A percentile compares a stretch with the other conserved stretches of the same genome.
Evolutionary conservation across 306 rosid genomes (phyloP).

Genomic region (Dalbergia cultrata): DNA sequence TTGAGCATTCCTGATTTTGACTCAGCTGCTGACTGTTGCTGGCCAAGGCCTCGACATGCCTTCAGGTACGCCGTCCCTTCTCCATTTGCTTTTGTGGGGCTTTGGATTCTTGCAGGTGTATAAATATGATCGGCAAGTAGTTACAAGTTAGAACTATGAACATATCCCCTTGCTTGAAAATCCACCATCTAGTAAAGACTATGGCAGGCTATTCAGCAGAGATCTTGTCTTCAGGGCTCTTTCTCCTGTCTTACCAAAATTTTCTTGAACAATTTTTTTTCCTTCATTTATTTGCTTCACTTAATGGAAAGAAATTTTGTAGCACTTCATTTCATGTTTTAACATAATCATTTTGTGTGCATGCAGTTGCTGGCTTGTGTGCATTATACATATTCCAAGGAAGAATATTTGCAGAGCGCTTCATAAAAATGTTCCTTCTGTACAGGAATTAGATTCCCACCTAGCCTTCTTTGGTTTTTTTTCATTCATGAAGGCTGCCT

Average conservation of each 20-base stretch:
- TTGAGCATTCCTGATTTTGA: constrained; percentile 46
- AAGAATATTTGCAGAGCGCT: constrained; percentile 59
- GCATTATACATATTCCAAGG: constrained; percentile 44
- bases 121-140: neutral
- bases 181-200: neutral
- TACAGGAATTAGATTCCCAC: constrained; percentile 71
- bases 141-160: constrained; percentile 4
- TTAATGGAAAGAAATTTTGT: neutral
- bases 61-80: constrained; percentile 59
- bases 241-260: neutral
- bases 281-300: constrained; percentile 6
- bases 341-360: constrained; percentile 31
- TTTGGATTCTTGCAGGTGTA: neutral
- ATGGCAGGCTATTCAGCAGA: neutral
- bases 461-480: constrained; percentile 61
- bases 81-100: constrained; percentile 21
- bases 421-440: constrained; percentile 63
- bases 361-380: constrained; percentile 60
- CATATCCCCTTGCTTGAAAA: neutral
- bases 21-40: constrained; percentile 52
- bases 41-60: constrained; percentile 49
- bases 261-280: neutral
- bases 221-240: neutral
- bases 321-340: constrained; percentile 24
- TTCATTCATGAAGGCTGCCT: constrained; percentile 64